A percentile compares a stretch with the other conserved stretches of the same genome.
Conservation (phyloP, 2,329 filamentous ascomycete genomes). For the Colletotrichum navitas region DNA sequence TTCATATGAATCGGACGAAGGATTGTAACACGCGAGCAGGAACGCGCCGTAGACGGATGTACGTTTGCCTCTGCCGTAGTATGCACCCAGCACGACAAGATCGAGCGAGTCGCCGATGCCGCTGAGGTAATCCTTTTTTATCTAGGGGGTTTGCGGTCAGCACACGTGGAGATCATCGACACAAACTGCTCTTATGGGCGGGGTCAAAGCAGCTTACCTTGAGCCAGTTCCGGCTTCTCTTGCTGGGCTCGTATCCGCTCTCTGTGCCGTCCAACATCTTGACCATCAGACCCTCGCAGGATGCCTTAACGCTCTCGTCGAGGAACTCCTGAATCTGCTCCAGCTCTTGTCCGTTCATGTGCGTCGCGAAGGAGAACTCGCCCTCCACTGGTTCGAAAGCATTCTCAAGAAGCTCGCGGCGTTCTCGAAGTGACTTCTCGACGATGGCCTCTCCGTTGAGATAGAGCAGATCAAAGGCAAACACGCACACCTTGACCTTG, state of each 20-base stretch:
- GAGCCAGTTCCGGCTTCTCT: slow-evolving; percentile 97
- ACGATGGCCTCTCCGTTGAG: slow-evolving; percentile 92
- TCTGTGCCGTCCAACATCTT: slow-evolving; percentile 97
- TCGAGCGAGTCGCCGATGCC: slow-evolving; percentile 96
- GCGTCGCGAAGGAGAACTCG: slow-evolving; percentile 91
- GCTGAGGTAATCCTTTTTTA: slow-evolving; percentile 98
- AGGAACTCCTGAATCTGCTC: slow-evolving; percentile 94
- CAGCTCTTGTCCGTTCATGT: slow-evolving; percentile 87
- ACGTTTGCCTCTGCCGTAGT: slow-evolving; percentile 94
- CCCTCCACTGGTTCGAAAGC: slow-evolving; percentile 86
- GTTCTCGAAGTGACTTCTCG: slow-evolving; percentile 86
- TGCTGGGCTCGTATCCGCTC: slow-evolving; percentile 95
- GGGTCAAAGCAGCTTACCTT: slow-evolving; percentile 70
- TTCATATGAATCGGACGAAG: slow-evolving; percentile 84
- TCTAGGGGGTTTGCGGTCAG: slow-evolving; percentile 58
- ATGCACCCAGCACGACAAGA: slow-evolving; percentile 94
- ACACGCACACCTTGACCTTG: slow-evolving; percentile 96
- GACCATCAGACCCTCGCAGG: slow-evolving; percentile 98
- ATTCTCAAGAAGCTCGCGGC: slow-evolving; percentile 78
- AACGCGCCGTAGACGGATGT: slow-evolving; percentile 97
- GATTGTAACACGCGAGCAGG: slow-evolving; percentile 93
- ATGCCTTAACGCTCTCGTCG: slow-evolving; percentile 94
- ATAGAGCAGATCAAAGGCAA: slow-evolving; percentile 95
- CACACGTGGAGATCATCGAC: slow-evolving; percentile 5
- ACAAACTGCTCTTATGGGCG: not conserved